phyloP scores from a whole-genome alignment of 768 basidiomycete species.

The Kwoniella dejecticola region DNA sequence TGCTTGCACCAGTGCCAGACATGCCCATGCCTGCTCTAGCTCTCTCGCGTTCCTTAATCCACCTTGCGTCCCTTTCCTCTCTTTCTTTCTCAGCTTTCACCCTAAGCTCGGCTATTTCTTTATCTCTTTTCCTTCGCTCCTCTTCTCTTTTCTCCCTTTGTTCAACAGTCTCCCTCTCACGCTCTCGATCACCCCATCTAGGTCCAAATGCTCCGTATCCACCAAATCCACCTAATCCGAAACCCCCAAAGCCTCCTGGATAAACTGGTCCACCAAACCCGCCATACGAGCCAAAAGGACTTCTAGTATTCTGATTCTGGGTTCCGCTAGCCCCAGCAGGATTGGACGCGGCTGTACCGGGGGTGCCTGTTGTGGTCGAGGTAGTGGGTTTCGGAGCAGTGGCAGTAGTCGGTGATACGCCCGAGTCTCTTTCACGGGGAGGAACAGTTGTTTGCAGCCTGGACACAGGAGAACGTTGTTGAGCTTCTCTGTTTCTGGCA shows the following conservation, averaged over 20 bases:
- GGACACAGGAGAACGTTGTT: constrained; percentile 11
- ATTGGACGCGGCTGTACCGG: background rate
- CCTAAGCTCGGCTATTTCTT: constrained; percentile 13
- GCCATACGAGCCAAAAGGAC: background rate
- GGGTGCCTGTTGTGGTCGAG: background rate
- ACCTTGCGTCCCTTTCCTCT: constrained; percentile 15
- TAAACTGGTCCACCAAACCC: constrained; percentile 5
- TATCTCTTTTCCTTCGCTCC: constrained; percentile 10
- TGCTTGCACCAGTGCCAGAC: background rate
- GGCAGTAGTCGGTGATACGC: background rate
- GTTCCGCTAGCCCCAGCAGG: background rate
- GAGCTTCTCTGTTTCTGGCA: constrained; percentile 4
- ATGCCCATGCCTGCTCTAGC: constrained; percentile 3
- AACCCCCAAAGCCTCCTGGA: constrained; percentile 18
- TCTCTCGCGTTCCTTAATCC: constrained; percentile 17
- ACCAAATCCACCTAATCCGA: constrained; percentile 23
- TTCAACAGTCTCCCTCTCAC: constrained; percentile 4
- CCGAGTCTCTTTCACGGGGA: constrained; percentile 19
- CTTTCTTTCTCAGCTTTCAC: constrained; percentile 22
- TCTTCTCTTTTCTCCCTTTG: background rate
- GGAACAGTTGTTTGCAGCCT: constrained; percentile 6
- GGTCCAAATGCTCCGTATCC: constrained; percentile 19
- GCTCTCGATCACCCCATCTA: constrained; percentile 10
- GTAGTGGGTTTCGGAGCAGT: constrained; percentile 1
- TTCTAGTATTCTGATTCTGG: constrained; percentile 6